A percentile compares a stretch with the other conserved stretches of the same genome.
Conservation (phyloP, 2,329 filamentous ascomycete species). For the Dothideomycetes sp. region DNA sequence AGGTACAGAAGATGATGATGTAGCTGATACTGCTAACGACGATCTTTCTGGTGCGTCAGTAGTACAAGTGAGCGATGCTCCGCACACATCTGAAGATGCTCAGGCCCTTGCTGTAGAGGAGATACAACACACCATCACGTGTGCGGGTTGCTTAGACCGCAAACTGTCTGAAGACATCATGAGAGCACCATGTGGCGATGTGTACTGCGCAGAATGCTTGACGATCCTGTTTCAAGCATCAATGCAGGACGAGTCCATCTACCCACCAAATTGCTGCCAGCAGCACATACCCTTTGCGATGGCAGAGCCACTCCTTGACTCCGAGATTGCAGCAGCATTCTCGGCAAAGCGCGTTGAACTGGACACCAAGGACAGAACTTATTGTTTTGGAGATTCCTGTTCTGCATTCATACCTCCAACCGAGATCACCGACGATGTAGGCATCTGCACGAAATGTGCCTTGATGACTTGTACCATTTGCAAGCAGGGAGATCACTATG, state of each 20-base stretch:
- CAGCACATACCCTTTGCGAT: slow-evolving; percentile 28
- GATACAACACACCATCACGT: too few relatives aligned
- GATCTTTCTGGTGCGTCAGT: too few relatives aligned
- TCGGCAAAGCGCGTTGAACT: slow-evolving; percentile 38
- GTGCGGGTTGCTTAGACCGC: slow-evolving; percentile 19
- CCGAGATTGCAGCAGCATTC: slow-evolving; percentile 26
- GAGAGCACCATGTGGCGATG: slow-evolving; percentile 26
- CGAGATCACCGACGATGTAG: slow-evolving; percentile 24
- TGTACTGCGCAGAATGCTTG: slow-evolving; percentile 43
- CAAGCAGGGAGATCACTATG: slow-evolving; percentile 35
- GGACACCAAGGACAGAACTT: slow-evolving; percentile 36
- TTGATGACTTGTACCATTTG: slow-evolving; percentile 39
- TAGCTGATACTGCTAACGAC: too few relatives aligned
- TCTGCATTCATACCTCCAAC: slow-evolving; percentile 34
- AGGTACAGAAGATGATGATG: too few relatives aligned
- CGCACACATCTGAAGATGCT: too few relatives aligned
- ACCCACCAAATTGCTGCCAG: slow-evolving; percentile 45
- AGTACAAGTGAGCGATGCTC: too few relatives aligned
- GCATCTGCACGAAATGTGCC: slow-evolving; percentile 32
- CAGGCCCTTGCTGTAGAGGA: too few relatives aligned
- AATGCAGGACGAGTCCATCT: slow-evolving; percentile 39
- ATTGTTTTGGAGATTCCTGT: slow-evolving; percentile 38
- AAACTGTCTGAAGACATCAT: slow-evolving; percentile 18
- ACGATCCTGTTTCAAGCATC: slow-evolving; percentile 31
- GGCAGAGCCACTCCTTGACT: slow-evolving; percentile 26